These are phyloP conservation scores for Rosa hybrid DNA, from an alignment of 331 rosid genomes.

Conservation along the genomic window DNA sequence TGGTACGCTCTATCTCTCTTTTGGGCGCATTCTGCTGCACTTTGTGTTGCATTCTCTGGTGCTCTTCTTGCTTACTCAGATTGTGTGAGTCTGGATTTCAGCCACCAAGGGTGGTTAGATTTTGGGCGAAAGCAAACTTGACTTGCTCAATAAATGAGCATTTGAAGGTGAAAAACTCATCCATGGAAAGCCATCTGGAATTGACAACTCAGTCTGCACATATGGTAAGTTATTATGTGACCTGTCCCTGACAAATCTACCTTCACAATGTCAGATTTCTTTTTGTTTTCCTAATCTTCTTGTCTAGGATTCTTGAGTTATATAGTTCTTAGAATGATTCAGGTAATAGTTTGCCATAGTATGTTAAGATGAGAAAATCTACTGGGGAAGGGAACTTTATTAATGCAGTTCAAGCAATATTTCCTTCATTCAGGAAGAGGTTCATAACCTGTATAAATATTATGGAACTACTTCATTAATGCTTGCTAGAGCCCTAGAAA, in stretches of 20 bases:
- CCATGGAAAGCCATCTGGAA: slow-evolving; percentile 66
- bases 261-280: not conserved
- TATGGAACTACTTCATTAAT: not conserved
- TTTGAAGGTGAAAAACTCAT: slow-evolving; percentile 96
- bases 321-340: slow-evolving; percentile 6
- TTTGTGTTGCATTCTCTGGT: slow-evolving; percentile 77
- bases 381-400: not conserved
- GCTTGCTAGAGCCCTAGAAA: not conserved
- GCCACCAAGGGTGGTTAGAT: slow-evolving; percentile 61
- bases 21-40: slow-evolving; percentile 46
- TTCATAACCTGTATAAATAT: not conserved
- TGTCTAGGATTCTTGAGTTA: not conserved
- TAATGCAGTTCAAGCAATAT: not conserved
- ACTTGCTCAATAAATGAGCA: slow-evolving; percentile 88
- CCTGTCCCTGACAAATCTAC: slow-evolving; percentile 16
- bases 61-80: slow-evolving; percentile 71
- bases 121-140: slow-evolving; percentile 61
- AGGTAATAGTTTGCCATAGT: not conserved
- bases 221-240: slow-evolving; percentile 58
- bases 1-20: slow-evolving; percentile 37
- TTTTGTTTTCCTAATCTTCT: slow-evolving; percentile 3
- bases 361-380: not conserved
- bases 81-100: slow-evolving; percentile 52
- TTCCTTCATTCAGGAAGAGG: not conserved
- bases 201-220: slow-evolving; percentile 37